A percentile compares a stretch with the other conserved stretches of the same genome.
Evolutionary conservation across 495 filamentous ascomycete species (phyloP).

Genomic region (Elaphomyces granulatus): DNA sequence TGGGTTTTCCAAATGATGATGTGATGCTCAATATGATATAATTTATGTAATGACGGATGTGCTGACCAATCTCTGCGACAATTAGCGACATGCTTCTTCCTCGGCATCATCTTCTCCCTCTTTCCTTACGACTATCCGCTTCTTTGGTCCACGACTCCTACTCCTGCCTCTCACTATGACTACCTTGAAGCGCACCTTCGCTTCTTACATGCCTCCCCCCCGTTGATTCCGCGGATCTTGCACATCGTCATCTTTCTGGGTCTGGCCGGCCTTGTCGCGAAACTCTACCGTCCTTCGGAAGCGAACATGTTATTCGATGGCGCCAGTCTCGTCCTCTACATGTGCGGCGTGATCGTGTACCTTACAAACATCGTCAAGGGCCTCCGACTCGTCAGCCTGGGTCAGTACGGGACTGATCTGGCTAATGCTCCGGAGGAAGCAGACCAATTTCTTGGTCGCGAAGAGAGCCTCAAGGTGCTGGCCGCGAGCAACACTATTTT

Average conservation of each 20-base stretch:
- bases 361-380: conserved; percentile 92
- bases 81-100: conserved; percentile 83
- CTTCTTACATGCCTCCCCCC: conserved; percentile 74
- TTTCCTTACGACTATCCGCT: conserved; percentile 98
- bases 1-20: no score
- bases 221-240: conserved; percentile 80
- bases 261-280: conserved; percentile 76
- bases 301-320: conserved; percentile 96
- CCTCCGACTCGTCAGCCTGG: conserved; percentile 55
- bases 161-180: conserved; percentile 51
- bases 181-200: conserved; percentile 75
- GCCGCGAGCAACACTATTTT: conserved; percentile 94
- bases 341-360: conserved; percentile 84
- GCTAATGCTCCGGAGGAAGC: conserved; percentile 13
- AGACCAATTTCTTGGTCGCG: conserved; percentile 43
- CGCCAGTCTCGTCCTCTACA: conserved; percentile 76
- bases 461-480: conserved; percentile 80
- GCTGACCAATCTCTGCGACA: not conserved
- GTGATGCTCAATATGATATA: no score
- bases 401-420: conserved; percentile 35
- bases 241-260: conserved; percentile 85
- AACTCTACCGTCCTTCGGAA: conserved; percentile 83
- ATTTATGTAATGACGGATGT: not conserved
- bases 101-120: conserved; percentile 92
- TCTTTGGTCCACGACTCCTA: conserved; percentile 64